Conservation (phyloP, 257 asterid genomes). For the Nicotiana benthamiana region DNA sequence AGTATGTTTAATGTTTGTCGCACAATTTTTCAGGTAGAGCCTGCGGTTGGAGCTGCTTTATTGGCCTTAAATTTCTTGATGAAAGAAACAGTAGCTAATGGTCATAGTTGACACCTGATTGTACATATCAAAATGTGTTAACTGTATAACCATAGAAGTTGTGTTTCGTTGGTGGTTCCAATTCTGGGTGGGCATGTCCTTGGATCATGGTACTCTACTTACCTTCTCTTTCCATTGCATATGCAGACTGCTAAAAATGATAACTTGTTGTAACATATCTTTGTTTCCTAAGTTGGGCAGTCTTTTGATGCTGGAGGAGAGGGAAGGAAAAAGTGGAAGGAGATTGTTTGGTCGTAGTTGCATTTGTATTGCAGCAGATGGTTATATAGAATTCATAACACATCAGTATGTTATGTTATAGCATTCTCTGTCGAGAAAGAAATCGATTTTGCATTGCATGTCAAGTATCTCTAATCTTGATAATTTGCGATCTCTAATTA, state of each 20-base stretch:
- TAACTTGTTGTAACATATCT: not conserved
- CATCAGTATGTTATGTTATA: not conserved
- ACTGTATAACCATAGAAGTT: not conserved
- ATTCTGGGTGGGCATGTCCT: not conserved
- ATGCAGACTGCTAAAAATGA: not conserved
- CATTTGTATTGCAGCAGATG: not conserved
- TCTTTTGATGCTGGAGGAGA: not conserved
- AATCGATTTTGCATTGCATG: not conserved
- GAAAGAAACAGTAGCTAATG: constrained; percentile 39
- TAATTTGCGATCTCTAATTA: no score
- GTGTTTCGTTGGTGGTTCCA: not conserved
- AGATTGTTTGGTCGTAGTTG: not conserved
- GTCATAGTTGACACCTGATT: constrained; percentile 34
- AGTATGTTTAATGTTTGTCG: not conserved
- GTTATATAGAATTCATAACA: not conserved
- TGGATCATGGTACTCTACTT: not conserved
- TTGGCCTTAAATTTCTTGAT: constrained; percentile 60
- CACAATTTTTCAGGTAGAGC: constrained; percentile 52
- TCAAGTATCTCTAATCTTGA: no score
- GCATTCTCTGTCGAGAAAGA: not conserved
- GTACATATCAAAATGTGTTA: not conserved
- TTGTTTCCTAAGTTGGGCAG: not conserved
- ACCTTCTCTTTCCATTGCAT: not conserved
- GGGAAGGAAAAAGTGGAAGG: not conserved
- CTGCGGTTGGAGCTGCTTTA: constrained; percentile 91